Percentiles rank a stretch among this genome's conserved stretches.
Evolutionary conservation across 257 asterid genomes (phyloP).

Genomic region (Solanum pennellii): DNA sequence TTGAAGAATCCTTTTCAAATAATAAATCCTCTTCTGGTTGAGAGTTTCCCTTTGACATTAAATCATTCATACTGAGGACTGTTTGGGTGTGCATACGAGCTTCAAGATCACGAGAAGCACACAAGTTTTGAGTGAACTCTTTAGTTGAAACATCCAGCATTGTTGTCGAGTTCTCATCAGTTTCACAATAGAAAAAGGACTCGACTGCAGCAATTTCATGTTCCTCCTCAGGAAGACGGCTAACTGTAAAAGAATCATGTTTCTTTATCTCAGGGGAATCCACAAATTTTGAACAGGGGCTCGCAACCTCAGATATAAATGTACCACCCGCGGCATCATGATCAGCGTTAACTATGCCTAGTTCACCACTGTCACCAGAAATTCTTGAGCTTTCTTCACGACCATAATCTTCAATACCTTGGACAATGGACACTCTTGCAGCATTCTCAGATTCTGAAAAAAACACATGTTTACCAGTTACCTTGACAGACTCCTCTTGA

Average conservation of each 20-base stretch:
- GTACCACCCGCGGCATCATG: slow-evolving; percentile 4
- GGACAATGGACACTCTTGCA: not conserved
- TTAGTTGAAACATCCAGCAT: slow-evolving; percentile 7
- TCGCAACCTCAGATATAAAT: slow-evolving; percentile 10
- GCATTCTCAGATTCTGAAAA: slow-evolving; percentile 13
- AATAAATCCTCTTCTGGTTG: slow-evolving; percentile 8
- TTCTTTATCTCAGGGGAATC: slow-evolving; percentile 10
- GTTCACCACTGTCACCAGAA: not conserved
- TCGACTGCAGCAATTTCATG: slow-evolving; percentile 2
- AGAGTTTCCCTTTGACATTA: slow-evolving; percentile 7
- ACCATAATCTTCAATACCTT: slow-evolving; percentile 11
- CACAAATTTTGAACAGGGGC: slow-evolving; percentile 10
- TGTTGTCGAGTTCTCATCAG: slow-evolving; percentile 6
- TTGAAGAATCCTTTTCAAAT: slow-evolving; percentile 6
- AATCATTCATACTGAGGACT: slow-evolving; percentile 2
- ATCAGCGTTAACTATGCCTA: slow-evolving; percentile 8
- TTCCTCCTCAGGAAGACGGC: slow-evolving; percentile 1
- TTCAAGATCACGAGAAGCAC: slow-evolving; percentile 2
- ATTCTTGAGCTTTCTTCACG: slow-evolving; percentile 8
- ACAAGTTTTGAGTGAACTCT: not conserved
- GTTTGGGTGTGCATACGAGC: slow-evolving; percentile 1
- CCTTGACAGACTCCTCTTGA: slow-evolving; percentile 8
- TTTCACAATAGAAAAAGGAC: slow-evolving; percentile 6
- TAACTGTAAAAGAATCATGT: not conserved
- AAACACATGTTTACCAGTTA: slow-evolving; percentile 14